Conservation (phyloP, 768 basidiomycete genomes). For the Psilocybe cubensis region DNA sequence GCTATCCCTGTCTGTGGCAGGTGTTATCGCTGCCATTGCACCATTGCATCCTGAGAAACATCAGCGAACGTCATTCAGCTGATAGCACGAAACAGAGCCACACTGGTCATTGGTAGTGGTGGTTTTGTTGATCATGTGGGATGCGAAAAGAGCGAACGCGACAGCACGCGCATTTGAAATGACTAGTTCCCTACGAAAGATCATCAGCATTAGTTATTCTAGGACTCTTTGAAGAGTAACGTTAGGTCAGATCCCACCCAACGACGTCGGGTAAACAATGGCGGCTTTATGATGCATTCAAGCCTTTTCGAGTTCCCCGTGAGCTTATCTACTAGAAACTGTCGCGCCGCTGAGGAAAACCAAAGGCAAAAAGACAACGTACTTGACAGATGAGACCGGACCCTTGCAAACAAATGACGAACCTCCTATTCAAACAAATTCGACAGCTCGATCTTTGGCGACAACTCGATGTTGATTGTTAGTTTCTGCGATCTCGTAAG, state of each 20-base stretch:
- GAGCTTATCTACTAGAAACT: conserved; percentile 18
- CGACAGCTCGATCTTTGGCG: too few species aligned
- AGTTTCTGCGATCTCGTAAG: too few species aligned
- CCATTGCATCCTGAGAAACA: not conserved
- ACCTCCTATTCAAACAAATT: too few species aligned
- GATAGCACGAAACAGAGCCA: not conserved
- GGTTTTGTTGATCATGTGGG: not conserved
- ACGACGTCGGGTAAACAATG: not conserved
- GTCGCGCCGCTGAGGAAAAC: conserved; percentile 8
- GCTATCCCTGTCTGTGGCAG: too few species aligned
- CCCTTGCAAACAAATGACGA: too few species aligned
- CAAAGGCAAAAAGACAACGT: not conserved
- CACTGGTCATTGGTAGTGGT: not conserved
- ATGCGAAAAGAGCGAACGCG: not conserved
- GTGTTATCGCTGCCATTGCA: too few species aligned
- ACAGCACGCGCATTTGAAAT: not conserved
- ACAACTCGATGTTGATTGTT: too few species aligned
- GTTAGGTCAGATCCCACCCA: not conserved
- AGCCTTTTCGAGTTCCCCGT: not conserved
- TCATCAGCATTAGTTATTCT: not conserved
- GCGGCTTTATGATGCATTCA: not conserved
- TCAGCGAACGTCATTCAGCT: not conserved
- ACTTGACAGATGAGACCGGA: too few species aligned
- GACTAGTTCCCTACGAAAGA: not conserved
- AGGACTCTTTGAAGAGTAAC: not conserved